phyloP scores from a whole-genome alignment of 2,329 filamentous ascomycete species.

The Colletotrichum sp. region DNA sequence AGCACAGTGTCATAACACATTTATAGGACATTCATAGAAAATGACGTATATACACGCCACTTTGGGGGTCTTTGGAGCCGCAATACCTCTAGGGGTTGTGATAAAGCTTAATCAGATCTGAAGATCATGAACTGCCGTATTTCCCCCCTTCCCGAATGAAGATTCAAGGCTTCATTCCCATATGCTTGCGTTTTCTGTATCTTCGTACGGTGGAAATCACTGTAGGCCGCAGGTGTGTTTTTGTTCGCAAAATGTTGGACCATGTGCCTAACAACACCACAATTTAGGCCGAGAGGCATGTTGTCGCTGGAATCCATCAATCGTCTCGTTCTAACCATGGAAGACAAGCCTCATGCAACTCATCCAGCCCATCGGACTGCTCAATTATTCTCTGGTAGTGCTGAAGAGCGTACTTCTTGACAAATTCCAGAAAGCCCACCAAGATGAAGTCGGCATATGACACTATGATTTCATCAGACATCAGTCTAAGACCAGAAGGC shows the following conservation, averaged over 20 bases:
- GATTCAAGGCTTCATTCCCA: neutral
- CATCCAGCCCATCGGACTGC: neutral
- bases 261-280: neutral
- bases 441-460: slow-evolving; percentile 64
- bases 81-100: neutral
- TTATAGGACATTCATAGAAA: neutral
- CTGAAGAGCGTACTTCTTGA: slow-evolving; percentile 32
- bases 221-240: neutral
- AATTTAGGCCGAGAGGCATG: neutral
- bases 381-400: neutral
- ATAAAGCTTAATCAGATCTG: neutral
- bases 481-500: too few species aligned
- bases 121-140: neutral
- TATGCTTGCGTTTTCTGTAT: neutral
- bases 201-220: neutral
- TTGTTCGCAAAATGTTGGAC: neutral
- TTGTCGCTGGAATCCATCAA: neutral
- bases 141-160: neutral
- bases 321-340: neutral
- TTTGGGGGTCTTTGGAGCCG: neutral
- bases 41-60: neutral
- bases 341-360: neutral
- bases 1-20: neutral
- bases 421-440: slow-evolving; percentile 51
- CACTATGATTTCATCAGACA: neutral